Conservation (phyloP, 345 rosid species). For the Brassica nigra region DNA sequence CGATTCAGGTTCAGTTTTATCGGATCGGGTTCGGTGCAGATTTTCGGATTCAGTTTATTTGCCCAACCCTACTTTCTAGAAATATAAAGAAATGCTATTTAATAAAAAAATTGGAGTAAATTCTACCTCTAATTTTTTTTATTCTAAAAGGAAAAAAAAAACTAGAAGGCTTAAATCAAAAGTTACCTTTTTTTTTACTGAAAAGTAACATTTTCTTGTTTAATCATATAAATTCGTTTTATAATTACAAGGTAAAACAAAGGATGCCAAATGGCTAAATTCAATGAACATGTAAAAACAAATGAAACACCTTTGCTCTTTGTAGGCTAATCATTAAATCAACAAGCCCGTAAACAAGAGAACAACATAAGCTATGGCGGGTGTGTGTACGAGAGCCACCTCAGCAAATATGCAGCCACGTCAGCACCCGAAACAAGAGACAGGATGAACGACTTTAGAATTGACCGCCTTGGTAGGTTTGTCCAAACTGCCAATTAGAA, state of each 20-base stretch:
- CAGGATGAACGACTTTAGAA: slow-evolving; percentile 34
- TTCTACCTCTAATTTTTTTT: no score
- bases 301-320: background rate
- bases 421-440: slow-evolving; percentile 26
- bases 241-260: background rate
- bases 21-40: no score
- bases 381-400: slow-evolving; percentile 70
- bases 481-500: slow-evolving; percentile 81
- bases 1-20: no score
- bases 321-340: slow-evolving; percentile 30
- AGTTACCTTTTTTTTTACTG: no score
- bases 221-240: no score
- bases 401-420: slow-evolving; percentile 58
- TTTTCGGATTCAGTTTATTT: no score
- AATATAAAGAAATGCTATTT: no score
- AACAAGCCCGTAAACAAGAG: background rate
- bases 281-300: background rate
- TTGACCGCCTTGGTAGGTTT: slow-evolving; percentile 73
- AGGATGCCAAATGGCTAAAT: slow-evolving; percentile 17
- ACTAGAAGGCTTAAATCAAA: no score
- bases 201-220: no score
- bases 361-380: slow-evolving; percentile 49
- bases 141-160: no score
- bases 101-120: no score
- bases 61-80: no score